Evolutionary conservation across 371 early-diverging fungal species (phyloP), one percentile per base, ranked within the genome.

Genomic region (Zychaea mexicana): DNA sequence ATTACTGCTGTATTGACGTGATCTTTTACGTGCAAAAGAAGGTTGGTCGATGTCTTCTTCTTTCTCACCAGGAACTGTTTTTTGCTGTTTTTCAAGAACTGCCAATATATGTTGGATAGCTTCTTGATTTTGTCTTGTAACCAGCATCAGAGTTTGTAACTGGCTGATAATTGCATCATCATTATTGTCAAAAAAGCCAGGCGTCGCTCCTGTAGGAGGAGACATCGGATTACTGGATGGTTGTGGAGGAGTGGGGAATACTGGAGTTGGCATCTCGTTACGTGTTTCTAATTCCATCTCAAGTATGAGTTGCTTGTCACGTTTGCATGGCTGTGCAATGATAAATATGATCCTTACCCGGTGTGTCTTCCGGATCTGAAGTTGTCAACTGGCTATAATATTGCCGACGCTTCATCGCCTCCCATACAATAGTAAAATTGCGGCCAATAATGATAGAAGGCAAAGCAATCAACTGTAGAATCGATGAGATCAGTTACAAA

Each of bases 391-490:
- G 57, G 42, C 42, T 42, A 7, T 67, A 65, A 31, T 52, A 64
- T 58, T 69, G 74, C 30, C 77, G 68, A 42, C 77, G 72, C 45
- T 87, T 78, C 87, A 91, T 87, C 6, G 87, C 84, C 63, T 94
- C 93, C 93, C 93, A 94, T 22, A 94, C 94, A 42, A 91, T 78
- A 0, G 93, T 92, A 68, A 93, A 94, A 67, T 93, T 92, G 45
- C 94, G 82, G 17, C 94, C 94, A 32, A 94, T 89, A 68, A 94
- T 92, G 61, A 94, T 94, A 31, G 94, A 93, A 10, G 94, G 94
- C 57, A 94, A 65, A 0, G 94, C 92, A 72, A 94, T 94, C 52
- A 93, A 69, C 83, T 84, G 49, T 15, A 54, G 24, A 26, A 60
- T 1, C 12, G 21, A 47, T 38, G 27, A 33, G 19, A 36, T 28